These are phyloP conservation scores for Danielia reshetovae DNA, from an alignment of 805 yeast species.

Conservation along the genomic window DNA sequence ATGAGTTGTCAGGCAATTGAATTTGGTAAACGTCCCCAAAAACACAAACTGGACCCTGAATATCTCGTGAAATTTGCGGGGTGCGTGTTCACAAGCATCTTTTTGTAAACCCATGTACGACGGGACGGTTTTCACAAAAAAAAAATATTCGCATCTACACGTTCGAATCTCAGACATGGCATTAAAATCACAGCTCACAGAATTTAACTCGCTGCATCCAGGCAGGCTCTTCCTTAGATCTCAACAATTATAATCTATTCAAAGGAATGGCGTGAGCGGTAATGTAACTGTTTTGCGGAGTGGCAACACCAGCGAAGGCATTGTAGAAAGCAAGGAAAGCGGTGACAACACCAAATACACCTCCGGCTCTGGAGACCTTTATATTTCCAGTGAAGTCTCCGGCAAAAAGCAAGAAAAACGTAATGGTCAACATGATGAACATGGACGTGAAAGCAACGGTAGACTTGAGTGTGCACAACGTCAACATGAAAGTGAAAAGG, in stretches of 20 bases:
- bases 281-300: slow-evolving; percentile 31
- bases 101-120: no score
- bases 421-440: slow-evolving; percentile 28
- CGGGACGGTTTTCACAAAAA: no score
- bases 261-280: slow-evolving; percentile 27
- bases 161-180: no score
- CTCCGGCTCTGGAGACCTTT: slow-evolving; percentile 34
- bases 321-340: slow-evolving; percentile 39
- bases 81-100: no score
- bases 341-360: slow-evolving; percentile 39
- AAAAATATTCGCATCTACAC: no score
- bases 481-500: slow-evolving; percentile 36
- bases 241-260: background rate
- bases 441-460: slow-evolving; percentile 33
- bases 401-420: slow-evolving; percentile 33
- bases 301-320: slow-evolving; percentile 39
- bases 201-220: no score
- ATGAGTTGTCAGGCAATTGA: no score
- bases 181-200: no score
- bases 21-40: no score
- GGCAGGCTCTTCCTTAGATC: no score
- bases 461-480: slow-evolving; percentile 34
- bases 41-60: no score
- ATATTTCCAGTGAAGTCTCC: slow-evolving; percentile 29
- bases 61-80: no score